Conservation (phyloP, 164 flowering plant genomes). For the Paratinospora sagittata region DNA sequence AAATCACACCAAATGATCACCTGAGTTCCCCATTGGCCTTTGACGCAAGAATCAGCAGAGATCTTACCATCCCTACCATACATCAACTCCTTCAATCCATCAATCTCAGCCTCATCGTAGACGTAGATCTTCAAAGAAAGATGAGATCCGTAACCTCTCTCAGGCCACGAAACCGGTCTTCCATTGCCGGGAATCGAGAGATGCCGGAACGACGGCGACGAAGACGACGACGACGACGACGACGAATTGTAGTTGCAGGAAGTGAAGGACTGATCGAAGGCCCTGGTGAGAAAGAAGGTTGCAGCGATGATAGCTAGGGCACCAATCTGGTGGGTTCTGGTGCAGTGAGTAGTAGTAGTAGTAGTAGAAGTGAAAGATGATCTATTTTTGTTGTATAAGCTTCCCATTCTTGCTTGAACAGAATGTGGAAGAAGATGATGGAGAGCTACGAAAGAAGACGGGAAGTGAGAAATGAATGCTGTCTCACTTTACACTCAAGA, state of each 20-base stretch:
- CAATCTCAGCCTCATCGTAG: conserved; percentile 78
- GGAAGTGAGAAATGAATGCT: not conserved
- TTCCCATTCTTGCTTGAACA: conserved; percentile 10
- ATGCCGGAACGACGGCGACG: not conserved
- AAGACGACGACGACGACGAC: not conserved
- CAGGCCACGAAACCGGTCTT: conserved; percentile 47
- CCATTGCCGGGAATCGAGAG: conserved; percentile 13
- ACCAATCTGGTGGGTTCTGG: conserved; percentile 70
- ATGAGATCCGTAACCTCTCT: conserved; percentile 54
- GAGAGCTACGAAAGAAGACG: not conserved
- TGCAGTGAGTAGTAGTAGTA: conserved; percentile 33
- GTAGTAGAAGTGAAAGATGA: conserved; percentile 9
- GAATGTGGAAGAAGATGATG: not conserved
- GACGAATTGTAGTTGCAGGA: not conserved
- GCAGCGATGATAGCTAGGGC: conserved; percentile 52
- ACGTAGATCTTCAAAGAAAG: conserved; percentile 74
- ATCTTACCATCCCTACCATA: conserved; percentile 68
- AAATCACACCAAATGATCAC: conserved; percentile 24
- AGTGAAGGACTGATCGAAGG: conserved; percentile 34
- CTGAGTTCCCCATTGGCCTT: conserved; percentile 99
- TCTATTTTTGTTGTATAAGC: conserved; percentile 15
- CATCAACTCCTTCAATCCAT: conserved; percentile 64
- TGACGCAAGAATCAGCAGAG: conserved; percentile 43
- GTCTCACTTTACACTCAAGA: no score
- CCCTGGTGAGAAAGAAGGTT: conserved; percentile 78